Evolutionary conservation across 2,329 filamentous ascomycete genomes (phyloP).

Genomic region (Botrytis aclada): DNA sequence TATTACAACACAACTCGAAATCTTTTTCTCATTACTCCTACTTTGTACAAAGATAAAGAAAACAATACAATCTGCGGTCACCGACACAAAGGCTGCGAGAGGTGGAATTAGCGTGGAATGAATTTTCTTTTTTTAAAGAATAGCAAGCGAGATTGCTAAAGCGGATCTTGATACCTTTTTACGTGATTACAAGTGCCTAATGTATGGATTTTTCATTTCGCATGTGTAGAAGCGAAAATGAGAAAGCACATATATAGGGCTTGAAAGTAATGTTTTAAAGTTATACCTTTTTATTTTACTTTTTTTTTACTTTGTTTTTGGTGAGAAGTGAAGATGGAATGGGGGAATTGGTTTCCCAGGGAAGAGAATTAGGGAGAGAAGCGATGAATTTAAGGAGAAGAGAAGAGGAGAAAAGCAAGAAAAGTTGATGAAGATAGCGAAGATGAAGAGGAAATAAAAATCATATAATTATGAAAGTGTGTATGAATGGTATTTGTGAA

Average conservation of each 20-base stretch:
- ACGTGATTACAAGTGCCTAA: not conserved
- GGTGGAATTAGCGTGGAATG: constrained; percentile 7
- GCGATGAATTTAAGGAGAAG: not conserved
- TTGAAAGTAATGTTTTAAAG: constrained; percentile 10
- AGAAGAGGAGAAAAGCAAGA: not conserved
- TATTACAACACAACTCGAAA: constrained; percentile 7
- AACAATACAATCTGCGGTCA: constrained; percentile 13
- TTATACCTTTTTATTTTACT: not conserved
- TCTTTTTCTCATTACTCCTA: constrained; percentile 4
- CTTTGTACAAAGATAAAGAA: constrained; percentile 17
- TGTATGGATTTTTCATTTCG: constrained; percentile 10
- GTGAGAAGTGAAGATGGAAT: not conserved
- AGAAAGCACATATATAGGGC: not conserved
- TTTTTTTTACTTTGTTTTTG: not conserved
- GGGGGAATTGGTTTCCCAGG: not conserved
- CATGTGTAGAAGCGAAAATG: not conserved
- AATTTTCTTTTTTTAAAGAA: not conserved
- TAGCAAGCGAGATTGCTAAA: not conserved
- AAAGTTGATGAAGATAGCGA: not conserved
- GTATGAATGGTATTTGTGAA: too few relatives aligned
- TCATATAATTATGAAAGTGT: not conserved
- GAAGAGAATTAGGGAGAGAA: not conserved
- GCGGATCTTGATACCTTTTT: constrained; percentile 4
- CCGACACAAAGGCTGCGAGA: constrained; percentile 14
- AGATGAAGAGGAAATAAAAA: not conserved